These are phyloP conservation scores for Trichosporon sp. DNA, from an alignment of 1,284 basidiomycete genomes.

Conservation along the genomic window DNA sequence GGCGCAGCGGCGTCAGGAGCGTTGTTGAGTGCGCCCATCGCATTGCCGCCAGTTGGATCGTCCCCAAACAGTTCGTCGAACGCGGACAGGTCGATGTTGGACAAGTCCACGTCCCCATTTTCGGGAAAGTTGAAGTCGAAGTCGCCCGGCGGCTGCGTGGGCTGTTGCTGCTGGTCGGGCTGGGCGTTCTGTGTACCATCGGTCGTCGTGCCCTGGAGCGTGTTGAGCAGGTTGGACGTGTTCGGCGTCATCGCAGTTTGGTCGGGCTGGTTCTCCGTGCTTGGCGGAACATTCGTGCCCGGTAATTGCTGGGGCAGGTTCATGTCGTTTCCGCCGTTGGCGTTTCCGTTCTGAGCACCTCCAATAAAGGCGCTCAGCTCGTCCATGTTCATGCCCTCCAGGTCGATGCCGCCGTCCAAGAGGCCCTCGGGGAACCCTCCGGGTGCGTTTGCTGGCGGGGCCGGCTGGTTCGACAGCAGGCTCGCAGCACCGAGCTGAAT, in stretches of 20 bases:
- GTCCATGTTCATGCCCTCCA: constrained; percentile 20
- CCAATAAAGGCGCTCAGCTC: constrained; percentile 28
- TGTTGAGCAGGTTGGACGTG: constrained; percentile 19
- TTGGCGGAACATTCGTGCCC: background rate
- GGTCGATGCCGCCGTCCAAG: constrained; percentile 15
- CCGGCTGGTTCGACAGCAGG: constrained; percentile 19
- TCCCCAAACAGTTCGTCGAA: constrained; percentile 16
- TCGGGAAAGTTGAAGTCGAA: constrained; percentile 15
- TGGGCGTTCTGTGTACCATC: background rate
- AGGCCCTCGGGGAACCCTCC: constrained; percentile 9
- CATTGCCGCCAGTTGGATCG: background rate
- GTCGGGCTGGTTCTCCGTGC: constrained; percentile 5
- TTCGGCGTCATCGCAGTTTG: constrained; percentile 20
- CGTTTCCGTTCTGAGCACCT: constrained; percentile 7
- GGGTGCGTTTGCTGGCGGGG: background rate
- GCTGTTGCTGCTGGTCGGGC: background rate
- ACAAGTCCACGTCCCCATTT: constrained; percentile 15
- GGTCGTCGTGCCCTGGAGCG: constrained; percentile 7
- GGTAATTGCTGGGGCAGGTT: background rate
- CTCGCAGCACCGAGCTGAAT: constrained; percentile 25
- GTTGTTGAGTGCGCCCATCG: background rate
- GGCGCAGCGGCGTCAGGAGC: background rate
- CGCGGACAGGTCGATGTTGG: constrained; percentile 15
- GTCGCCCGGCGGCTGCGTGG: background rate
- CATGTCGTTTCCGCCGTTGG: background rate